Conservation (phyloP, 1,284 basidiomycete species). For the Termitomyces sp. region DNA sequence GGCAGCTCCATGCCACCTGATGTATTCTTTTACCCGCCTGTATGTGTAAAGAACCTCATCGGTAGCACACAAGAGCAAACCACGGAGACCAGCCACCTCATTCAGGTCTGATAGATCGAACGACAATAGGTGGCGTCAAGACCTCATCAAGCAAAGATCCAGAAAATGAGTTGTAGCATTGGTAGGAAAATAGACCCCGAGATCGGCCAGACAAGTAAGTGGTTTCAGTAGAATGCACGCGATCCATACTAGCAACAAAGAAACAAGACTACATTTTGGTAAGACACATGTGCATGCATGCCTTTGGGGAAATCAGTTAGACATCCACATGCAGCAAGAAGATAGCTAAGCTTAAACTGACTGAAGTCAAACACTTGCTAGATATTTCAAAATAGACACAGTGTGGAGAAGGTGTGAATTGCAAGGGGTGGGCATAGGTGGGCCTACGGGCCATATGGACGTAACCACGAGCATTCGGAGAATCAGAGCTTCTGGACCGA, state of each 20-base stretch:
- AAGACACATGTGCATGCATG: background rate
- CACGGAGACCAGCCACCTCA: background rate
- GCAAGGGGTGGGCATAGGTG: background rate
- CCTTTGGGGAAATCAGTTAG: slow-evolving; percentile 5
- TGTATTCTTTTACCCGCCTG: background rate
- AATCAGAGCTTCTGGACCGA: slow-evolving; percentile 2
- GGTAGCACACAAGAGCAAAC: background rate
- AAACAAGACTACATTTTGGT: background rate
- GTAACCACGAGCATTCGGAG: slow-evolving; percentile 8
- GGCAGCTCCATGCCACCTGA: background rate
- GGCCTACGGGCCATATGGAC: slow-evolving; percentile 11
- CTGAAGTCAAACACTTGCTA: background rate
- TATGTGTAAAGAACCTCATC: background rate
- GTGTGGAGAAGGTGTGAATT: slow-evolving; percentile 5
- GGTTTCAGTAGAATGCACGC: background rate
- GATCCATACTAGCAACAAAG: background rate
- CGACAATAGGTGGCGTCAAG: background rate
- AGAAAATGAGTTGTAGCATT: background rate
- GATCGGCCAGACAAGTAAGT: background rate
- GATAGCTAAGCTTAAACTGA: background rate
- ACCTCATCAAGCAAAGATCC: too few species aligned
- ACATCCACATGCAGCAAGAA: slow-evolving; percentile 3
- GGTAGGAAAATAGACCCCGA: background rate
- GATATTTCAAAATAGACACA: slow-evolving; percentile 6
- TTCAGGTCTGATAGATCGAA: background rate